A percentile compares a stretch with the other conserved stretches of the same genome.
These are phyloP conservation scores for Phytopythium montanum DNA, from an alignment of 352 stramenopile species.

Conservation along the genomic window DNA sequence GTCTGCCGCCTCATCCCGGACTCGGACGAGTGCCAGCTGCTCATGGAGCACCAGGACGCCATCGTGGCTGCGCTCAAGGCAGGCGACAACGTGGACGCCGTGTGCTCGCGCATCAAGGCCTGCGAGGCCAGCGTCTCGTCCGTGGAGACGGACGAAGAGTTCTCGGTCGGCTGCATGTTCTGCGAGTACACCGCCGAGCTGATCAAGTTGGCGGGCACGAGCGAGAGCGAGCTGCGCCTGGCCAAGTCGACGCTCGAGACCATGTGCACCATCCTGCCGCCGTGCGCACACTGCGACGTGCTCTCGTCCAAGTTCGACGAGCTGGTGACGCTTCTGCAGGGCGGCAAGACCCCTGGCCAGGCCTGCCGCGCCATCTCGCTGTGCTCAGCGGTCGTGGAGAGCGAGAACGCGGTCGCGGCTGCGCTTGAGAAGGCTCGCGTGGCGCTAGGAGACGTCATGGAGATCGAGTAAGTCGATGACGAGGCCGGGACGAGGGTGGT, in stretches of 20 bases:
- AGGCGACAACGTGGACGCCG: constrained; percentile 41
- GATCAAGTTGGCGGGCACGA: constrained; percentile 36
- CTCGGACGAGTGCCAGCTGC: constrained; percentile 47
- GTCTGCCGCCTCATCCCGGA: constrained; percentile 62
- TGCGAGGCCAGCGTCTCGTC: constrained; percentile 17
- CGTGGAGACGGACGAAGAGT: constrained; percentile 25
- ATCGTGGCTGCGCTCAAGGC: constrained; percentile 55
- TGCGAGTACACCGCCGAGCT: constrained; percentile 78
- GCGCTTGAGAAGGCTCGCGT: constrained; percentile 25
- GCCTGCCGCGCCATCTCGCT: constrained; percentile 55
- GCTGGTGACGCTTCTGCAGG: constrained; percentile 45
- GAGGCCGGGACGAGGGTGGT: background rate
- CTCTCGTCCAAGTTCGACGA: constrained; percentile 79
- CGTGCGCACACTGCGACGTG: constrained; percentile 50
- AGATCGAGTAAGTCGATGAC: constrained; percentile 33
- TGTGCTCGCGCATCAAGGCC: constrained; percentile 44
- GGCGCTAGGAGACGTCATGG: constrained; percentile 35
- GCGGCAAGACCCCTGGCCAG: constrained; percentile 57
- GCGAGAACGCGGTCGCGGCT: constrained; percentile 18
- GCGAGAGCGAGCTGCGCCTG: constrained; percentile 47
- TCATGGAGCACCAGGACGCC: constrained; percentile 42
- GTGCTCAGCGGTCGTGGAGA: constrained; percentile 19
- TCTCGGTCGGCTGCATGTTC: constrained; percentile 67
- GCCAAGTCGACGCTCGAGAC: constrained; percentile 70
- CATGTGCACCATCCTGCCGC: constrained; percentile 71